Evolutionary conservation across 768 basidiomycete genomes (phyloP).

Genomic region (Kwoniella dendrophila): DNA sequence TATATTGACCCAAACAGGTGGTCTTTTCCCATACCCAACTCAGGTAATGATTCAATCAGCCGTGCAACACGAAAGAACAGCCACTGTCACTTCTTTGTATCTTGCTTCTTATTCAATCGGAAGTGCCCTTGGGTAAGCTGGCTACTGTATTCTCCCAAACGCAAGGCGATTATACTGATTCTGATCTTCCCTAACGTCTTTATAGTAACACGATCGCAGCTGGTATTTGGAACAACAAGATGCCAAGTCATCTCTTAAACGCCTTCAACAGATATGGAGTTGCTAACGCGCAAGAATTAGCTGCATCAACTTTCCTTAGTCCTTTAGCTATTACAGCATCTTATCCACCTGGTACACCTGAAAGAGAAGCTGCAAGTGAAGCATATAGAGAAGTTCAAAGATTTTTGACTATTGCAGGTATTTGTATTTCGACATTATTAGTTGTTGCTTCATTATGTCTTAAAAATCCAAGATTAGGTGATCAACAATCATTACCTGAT

Average conservation of each 20-base stretch:
- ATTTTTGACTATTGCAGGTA: slow-evolving; percentile 45
- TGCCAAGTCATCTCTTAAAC: slow-evolving; percentile 25
- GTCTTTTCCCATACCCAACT: slow-evolving; percentile 47
- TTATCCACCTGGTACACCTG: slow-evolving; percentile 36
- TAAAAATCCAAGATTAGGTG: slow-evolving; percentile 37
- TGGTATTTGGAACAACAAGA: slow-evolving; percentile 43
- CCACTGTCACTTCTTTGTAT: slow-evolving; percentile 31
- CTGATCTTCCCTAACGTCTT: not conserved
- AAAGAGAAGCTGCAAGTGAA: slow-evolving; percentile 32
- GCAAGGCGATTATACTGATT: not conserved
- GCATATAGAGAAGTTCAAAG: slow-evolving; percentile 47
- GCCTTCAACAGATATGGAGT: slow-evolving; percentile 17
- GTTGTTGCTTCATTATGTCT: slow-evolving; percentile 34
- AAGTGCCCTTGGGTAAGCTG: slow-evolving; percentile 29
- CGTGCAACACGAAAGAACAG: slow-evolving; percentile 33
- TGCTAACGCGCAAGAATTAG: slow-evolving; percentile 37
- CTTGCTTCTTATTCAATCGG: slow-evolving; percentile 42
- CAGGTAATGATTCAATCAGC: slow-evolving; percentile 43
- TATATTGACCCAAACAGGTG: not conserved
- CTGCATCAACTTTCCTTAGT: slow-evolving; percentile 38
- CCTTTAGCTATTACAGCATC: slow-evolving; percentile 37
- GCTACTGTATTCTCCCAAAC: not conserved
- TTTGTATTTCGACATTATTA: slow-evolving; percentile 32
- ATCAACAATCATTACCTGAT: slow-evolving; percentile 38
- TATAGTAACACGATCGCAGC: slow-evolving; percentile 35